Percentiles rank a stretch among this genome's conserved stretches.
Conservation (phyloP, 768 basidiomycete species). For the Galerina sulciceps region DNA sequence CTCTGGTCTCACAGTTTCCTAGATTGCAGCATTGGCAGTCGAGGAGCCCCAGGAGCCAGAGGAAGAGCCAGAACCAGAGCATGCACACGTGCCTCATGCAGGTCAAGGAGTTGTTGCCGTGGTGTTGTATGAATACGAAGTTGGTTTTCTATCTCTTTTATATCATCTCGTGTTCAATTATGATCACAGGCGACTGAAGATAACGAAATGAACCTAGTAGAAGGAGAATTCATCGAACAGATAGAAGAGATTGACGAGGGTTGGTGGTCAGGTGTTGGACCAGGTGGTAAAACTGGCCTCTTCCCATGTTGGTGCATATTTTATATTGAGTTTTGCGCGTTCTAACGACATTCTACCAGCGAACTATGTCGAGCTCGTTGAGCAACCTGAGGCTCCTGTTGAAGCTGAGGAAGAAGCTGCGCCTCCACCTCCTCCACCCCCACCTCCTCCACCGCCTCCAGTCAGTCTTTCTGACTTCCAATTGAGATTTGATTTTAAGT, state of each 20-base stretch:
- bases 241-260: slow-evolving; percentile 87
- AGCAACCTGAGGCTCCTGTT: slow-evolving; percentile 42
- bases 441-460: slow-evolving; percentile 52
- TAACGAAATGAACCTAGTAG: slow-evolving; percentile 80
- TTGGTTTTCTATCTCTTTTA: slow-evolving; percentile 12
- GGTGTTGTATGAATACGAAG: slow-evolving; percentile 85
- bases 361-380: slow-evolving; percentile 85
- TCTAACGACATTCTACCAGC: slow-evolving; percentile 43
- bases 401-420: slow-evolving; percentile 45
- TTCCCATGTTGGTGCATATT: slow-evolving; percentile 73
- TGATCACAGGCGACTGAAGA: slow-evolving; percentile 71
- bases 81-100: slow-evolving; percentile 35
- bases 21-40: slow-evolving; percentile 36
- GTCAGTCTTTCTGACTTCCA: slow-evolving; percentile 30
- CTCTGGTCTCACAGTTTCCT: not conserved
- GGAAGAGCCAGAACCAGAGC: slow-evolving; percentile 44
- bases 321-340: not conserved
- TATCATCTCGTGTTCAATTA: not conserved
- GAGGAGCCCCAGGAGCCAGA: slow-evolving; percentile 23
- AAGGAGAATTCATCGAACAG: slow-evolving; percentile 82
- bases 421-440: slow-evolving; percentile 57
- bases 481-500: not conserved
- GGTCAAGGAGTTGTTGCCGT: slow-evolving; percentile 66
- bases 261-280: slow-evolving; percentile 88
- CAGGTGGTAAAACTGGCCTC: slow-evolving; percentile 74